Conservation (phyloP, 106 monocot species). For the Posidonia australis region DNA sequence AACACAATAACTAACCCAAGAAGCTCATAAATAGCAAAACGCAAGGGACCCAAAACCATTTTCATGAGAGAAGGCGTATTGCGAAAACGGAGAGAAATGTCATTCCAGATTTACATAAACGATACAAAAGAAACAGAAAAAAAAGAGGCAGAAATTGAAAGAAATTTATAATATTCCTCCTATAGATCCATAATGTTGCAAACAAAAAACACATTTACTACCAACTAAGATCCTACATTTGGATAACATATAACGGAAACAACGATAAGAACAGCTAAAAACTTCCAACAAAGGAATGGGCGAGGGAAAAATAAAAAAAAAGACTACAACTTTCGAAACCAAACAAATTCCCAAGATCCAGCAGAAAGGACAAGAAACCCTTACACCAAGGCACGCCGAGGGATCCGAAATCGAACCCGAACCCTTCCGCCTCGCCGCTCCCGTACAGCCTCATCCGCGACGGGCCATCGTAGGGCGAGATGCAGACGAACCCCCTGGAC, state of each 20-base stretch:
- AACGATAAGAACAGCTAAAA: background rate
- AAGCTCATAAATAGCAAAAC: background rate
- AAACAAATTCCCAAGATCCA: background rate
- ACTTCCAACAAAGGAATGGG: background rate
- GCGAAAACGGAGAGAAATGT: background rate
- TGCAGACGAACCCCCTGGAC: conserved; percentile 31
- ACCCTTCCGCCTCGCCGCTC: conserved; percentile 19
- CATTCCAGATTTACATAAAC: background rate
- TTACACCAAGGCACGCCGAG: conserved; percentile 99
- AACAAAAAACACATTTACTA: background rate
- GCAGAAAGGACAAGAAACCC: background rate
- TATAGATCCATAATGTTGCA: background rate
- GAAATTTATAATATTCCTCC: background rate
- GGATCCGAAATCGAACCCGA: conserved; percentile 82
- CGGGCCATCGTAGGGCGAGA: conserved; percentile 23
- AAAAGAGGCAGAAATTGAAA: background rate
- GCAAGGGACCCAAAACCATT: background rate
- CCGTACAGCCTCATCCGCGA: conserved; percentile 24
- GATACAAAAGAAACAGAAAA: background rate
- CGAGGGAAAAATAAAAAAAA: background rate
- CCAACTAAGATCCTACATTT: background rate
- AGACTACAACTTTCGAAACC: background rate
- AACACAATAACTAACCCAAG: background rate
- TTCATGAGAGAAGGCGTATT: background rate
- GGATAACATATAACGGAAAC: too few relatives aligned